A percentile compares a stretch with the other conserved stretches of the same genome.
phyloP scores from a whole-genome alignment of 2,329 filamentous ascomycete genomes.

The Microdochium trichocladiopsis region DNA sequence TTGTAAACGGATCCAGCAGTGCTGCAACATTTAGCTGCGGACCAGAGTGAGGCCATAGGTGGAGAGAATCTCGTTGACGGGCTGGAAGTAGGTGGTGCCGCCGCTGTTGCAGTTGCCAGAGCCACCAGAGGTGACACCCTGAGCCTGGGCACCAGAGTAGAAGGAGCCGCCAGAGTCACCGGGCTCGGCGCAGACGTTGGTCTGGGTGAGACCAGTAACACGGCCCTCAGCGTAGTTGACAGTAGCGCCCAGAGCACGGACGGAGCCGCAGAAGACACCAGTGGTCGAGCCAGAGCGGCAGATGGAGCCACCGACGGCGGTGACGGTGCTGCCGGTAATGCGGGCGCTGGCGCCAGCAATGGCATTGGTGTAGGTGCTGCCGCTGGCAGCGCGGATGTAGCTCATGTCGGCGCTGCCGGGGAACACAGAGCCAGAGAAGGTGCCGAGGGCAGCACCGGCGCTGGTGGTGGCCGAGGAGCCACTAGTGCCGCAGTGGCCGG shows the following conservation, averaged over 20 bases:
- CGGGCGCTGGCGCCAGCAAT: slow-evolving; percentile 26
- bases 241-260: slow-evolving; percentile 24
- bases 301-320: slow-evolving; percentile 25
- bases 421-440: slow-evolving; percentile 28
- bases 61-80: slow-evolving; percentile 31
- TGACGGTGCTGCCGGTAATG: slow-evolving; percentile 28
- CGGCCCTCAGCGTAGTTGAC: slow-evolving; percentile 29
- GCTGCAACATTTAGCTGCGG: slow-evolving; percentile 13
- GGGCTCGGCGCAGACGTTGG: slow-evolving; percentile 31
- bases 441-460: slow-evolving; percentile 21
- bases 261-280: slow-evolving; percentile 28
- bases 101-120: slow-evolving; percentile 27
- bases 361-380: slow-evolving; percentile 22
- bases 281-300: slow-evolving; percentile 34
- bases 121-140: slow-evolving; percentile 33
- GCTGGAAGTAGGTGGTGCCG: slow-evolving; percentile 32
- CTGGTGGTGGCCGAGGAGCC: slow-evolving; percentile 23
- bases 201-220: slow-evolving; percentile 31
- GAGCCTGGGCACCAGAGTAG: slow-evolving; percentile 30
- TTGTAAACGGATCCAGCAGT: no score
- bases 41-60: slow-evolving; percentile 25
- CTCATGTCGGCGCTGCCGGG: slow-evolving; percentile 29
- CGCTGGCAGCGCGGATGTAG: slow-evolving; percentile 25
- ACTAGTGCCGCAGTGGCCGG: slow-evolving; percentile 28
- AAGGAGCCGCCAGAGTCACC: slow-evolving; percentile 32